Conservation (phyloP, 352 stramenopile species). For the Detonula confervacea region DNA sequence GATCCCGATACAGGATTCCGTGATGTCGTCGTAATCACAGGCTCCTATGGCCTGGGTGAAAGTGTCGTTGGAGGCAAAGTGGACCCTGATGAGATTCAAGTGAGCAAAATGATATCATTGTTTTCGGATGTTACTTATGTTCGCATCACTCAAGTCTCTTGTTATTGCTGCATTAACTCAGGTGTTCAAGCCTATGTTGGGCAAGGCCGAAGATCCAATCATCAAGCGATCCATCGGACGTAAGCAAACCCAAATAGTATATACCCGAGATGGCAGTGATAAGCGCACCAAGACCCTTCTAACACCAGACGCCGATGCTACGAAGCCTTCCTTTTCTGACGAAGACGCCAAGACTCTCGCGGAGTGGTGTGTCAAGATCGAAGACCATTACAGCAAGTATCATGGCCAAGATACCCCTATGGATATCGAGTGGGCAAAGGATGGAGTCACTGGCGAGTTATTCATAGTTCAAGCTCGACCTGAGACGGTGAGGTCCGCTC, state of each 20-base stretch:
- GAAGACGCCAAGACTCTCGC: constrained; percentile 50
- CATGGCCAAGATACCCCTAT: constrained; percentile 54
- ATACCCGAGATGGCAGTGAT: constrained; percentile 40
- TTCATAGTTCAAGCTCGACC: constrained; percentile 59
- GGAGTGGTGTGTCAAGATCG: constrained; percentile 51
- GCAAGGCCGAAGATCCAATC: constrained; percentile 47
- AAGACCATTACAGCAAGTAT: constrained; percentile 50
- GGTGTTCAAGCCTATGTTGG: constrained; percentile 42
- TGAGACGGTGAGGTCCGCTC: constrained; percentile 48
- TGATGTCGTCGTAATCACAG: constrained; percentile 49
- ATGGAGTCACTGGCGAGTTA: constrained; percentile 49
- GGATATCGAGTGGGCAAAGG: constrained; percentile 65
- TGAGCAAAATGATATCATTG: background rate
- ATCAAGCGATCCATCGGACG: constrained; percentile 45
- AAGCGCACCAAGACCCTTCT: constrained; percentile 43
- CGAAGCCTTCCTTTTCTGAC: constrained; percentile 44
- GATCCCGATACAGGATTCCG: constrained; percentile 53
- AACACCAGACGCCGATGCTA: constrained; percentile 34
- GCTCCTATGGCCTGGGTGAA: constrained; percentile 50
- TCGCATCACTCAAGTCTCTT: background rate
- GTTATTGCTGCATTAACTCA: constrained; percentile 9
- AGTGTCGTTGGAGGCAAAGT: constrained; percentile 56
- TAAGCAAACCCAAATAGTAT: constrained; percentile 54
- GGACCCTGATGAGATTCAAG: constrained; percentile 55
- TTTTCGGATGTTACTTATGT: background rate